These are phyloP conservation scores for Lactarius tabidus DNA, from an alignment of 768 basidiomycete genomes.

Conservation along the genomic window DNA sequence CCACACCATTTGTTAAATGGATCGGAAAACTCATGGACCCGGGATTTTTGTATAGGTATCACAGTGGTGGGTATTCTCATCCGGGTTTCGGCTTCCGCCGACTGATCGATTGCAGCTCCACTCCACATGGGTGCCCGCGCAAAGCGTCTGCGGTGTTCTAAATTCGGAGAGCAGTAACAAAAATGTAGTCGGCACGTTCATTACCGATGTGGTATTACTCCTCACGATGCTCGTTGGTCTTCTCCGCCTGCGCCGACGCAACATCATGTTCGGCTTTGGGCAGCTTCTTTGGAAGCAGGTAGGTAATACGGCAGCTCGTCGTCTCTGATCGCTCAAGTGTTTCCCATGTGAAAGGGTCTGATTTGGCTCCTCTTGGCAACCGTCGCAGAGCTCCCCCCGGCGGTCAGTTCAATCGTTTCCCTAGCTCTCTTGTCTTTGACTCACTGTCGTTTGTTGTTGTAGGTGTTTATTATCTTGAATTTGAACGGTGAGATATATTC, in stretches of 20 bases:
- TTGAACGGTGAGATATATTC: too few relatives aligned
- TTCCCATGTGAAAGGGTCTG: background rate
- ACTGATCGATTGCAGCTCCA: background rate
- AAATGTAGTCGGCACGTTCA: background rate
- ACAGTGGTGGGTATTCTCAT: background rate
- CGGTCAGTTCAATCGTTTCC: background rate
- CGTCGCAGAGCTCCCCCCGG: background rate
- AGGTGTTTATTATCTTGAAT: too few relatives aligned
- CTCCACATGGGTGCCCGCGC: background rate
- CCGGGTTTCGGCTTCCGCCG: background rate
- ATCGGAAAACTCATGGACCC: background rate
- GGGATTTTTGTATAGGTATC: background rate
- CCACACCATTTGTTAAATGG: too few relatives aligned
- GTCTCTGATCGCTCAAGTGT: background rate
- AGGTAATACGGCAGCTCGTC: background rate
- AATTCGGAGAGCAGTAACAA: background rate
- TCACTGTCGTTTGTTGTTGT: background rate
- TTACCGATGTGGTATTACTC: constrained; percentile 7
- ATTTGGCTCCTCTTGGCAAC: constrained; percentile 3
- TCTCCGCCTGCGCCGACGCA: background rate
- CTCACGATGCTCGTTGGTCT: constrained; percentile 13
- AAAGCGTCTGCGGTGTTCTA: background rate
- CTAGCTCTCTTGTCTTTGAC: background rate
- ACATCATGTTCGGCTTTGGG: background rate
- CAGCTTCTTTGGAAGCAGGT: constrained; percentile 14